These are phyloP conservation scores for Quercus variabilis DNA, from an alignment of 306 rosid species.

Conservation along the genomic window DNA sequence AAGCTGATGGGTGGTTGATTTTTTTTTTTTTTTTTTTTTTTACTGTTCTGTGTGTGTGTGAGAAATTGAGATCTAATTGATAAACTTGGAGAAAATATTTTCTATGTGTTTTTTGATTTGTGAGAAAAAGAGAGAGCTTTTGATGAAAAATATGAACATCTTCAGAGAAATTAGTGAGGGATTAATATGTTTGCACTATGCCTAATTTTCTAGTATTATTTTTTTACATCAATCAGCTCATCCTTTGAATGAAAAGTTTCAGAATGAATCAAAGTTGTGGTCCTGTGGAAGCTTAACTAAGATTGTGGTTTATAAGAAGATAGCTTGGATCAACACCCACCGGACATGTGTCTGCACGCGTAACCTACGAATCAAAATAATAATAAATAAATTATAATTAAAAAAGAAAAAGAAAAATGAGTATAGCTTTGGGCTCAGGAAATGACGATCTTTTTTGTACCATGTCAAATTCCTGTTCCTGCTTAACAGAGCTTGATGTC, in stretches of 20 bases:
- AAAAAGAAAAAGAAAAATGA: background rate
- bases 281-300: background rate
- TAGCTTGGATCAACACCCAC: background rate
- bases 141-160: background rate
- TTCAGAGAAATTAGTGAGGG: background rate
- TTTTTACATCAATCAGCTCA: background rate
- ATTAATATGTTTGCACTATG: background rate
- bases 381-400: background rate
- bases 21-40: background rate
- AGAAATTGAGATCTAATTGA: background rate
- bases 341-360: accelerated
- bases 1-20: background rate
- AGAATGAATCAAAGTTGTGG: background rate
- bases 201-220: background rate
- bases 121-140: background rate
- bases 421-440: background rate
- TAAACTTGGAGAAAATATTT: background rate
- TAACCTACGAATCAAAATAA: too few species aligned
- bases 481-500: background rate
- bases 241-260: background rate
- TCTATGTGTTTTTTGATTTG: background rate
- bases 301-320: background rate
- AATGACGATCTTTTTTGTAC: background rate
- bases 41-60: background rate
- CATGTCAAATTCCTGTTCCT: background rate